Evolutionary conservation across 495 filamentous ascomycete species (phyloP).

Genomic region (Talaromyces liani): DNA sequence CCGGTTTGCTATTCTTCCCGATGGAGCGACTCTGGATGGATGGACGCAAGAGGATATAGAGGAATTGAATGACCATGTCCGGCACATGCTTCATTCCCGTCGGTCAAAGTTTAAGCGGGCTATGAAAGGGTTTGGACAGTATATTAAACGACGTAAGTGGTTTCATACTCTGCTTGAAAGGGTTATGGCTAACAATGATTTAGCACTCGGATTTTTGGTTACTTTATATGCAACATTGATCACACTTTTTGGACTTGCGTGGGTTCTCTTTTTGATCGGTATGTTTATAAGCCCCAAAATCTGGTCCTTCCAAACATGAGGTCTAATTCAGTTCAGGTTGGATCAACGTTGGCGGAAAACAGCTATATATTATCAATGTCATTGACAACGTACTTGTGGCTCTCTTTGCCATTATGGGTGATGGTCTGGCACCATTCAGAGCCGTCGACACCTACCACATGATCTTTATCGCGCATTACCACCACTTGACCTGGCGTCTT

Average conservation of each 20-base stretch:
- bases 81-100: constrained; percentile 74
- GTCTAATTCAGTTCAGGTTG: constrained; percentile 38
- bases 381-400: constrained; percentile 74
- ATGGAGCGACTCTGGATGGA: constrained; percentile 56
- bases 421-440: constrained; percentile 69
- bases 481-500: constrained; percentile 64
- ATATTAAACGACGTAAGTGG: constrained; percentile 54
- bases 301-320: background rate
- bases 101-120: constrained; percentile 66
- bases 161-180: background rate
- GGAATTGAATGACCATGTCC: constrained; percentile 71
- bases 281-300: background rate
- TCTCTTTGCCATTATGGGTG: constrained; percentile 70
- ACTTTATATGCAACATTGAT: constrained; percentile 75
- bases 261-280: constrained; percentile 78
- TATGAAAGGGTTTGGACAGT: constrained; percentile 70
- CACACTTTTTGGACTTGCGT: constrained; percentile 71
- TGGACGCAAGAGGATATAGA: constrained; percentile 64
- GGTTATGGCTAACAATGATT: constrained; percentile 6
- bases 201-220: constrained; percentile 64
- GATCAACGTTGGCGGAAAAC: constrained; percentile 70
- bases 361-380: constrained; percentile 62
- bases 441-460: constrained; percentile 77
- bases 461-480: constrained; percentile 60
- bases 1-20: constrained; percentile 33